Percentiles rank a stretch among this genome's conserved stretches.
These are phyloP conservation scores for Saturnispora zaruensis DNA, from an alignment of 805 yeast species.

Conservation along the genomic window DNA sequence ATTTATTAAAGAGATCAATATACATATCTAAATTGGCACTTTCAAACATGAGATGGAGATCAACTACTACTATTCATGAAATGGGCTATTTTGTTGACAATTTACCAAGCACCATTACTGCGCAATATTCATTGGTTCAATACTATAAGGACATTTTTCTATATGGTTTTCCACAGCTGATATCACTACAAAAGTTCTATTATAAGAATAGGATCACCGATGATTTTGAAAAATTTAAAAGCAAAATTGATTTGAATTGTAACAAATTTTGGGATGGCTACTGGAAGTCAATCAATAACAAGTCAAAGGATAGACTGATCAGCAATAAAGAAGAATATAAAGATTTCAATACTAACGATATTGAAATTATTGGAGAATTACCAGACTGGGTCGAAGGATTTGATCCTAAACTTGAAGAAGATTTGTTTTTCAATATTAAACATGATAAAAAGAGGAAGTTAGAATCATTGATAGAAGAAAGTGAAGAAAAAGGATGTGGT, in stretches of 20 bases:
- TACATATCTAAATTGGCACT: conserved; percentile 42
- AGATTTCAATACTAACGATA: conserved; percentile 11
- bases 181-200: conserved; percentile 42
- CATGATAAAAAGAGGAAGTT: neutral
- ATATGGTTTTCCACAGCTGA: conserved; percentile 54
- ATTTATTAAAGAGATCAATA: conserved; percentile 36
- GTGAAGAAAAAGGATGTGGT: conserved; percentile 2
- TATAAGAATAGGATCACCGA: conserved; percentile 42
- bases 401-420: conserved; percentile 22
- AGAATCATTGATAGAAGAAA: neutral
- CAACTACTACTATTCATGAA: conserved; percentile 52
- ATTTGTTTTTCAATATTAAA: conserved; percentile 3
- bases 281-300: conserved; percentile 34
- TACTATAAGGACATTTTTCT: conserved; percentile 30
- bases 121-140: conserved; percentile 38
- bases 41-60: conserved; percentile 47
- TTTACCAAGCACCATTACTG: conserved; percentile 34
- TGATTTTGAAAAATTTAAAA: conserved; percentile 24
- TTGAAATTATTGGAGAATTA: conserved; percentile 21
- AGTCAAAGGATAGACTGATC: conserved; percentile 13
- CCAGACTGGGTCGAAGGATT: conserved; percentile 24
- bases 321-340: conserved; percentile 14
- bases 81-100: conserved; percentile 48
- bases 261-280: conserved; percentile 45
- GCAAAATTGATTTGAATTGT: conserved; percentile 29